These are phyloP conservation scores for Plasmopara viticola DNA, from an alignment of 352 stramenopile species.

Conservation along the genomic window DNA sequence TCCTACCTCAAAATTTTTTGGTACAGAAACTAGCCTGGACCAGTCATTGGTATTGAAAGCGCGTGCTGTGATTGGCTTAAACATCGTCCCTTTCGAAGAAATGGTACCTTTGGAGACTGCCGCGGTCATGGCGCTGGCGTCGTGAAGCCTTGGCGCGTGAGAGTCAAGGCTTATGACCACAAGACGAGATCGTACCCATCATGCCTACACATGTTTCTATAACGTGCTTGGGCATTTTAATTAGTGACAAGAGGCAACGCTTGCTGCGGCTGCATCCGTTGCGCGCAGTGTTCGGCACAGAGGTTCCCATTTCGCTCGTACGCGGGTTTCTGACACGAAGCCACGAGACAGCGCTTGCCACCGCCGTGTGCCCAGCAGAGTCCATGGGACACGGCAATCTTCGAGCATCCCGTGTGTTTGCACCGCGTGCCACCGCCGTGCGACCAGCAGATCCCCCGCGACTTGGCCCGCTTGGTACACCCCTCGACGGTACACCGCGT, in stretches of 20 bases:
- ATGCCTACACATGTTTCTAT: slow-evolving; percentile 20
- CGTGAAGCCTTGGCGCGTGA: too few relatives aligned
- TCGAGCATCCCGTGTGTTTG: slow-evolving; percentile 38
- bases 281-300: slow-evolving; percentile 26
- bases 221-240: slow-evolving; percentile 16
- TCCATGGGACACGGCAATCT: slow-evolving; percentile 50
- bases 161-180: too few relatives aligned
- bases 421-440: slow-evolving; percentile 71
- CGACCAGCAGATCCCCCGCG: slow-evolving; percentile 78
- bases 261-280: slow-evolving; percentile 8
- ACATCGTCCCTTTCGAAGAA: too few relatives aligned
- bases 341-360: slow-evolving; percentile 34
- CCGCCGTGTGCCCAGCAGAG: slow-evolving; percentile 50
- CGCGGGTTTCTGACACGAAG: slow-evolving; percentile 41
- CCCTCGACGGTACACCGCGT: slow-evolving; percentile 46
- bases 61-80: too few relatives aligned
- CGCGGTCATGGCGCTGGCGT: too few relatives aligned
- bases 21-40: too few relatives aligned
- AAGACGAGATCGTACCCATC: background rate
- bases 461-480: slow-evolving; percentile 65
- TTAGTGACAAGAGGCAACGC: background rate
- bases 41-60: too few relatives aligned
- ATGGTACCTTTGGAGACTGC: too few relatives aligned
- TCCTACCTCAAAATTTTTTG: too few relatives aligned
- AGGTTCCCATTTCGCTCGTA: slow-evolving; percentile 56